Percentiles rank a stretch among this genome's conserved stretches.
phyloP scores from a whole-genome alignment of 2,329 filamentous ascomycete species.

The Madurella fahalii region DNA sequence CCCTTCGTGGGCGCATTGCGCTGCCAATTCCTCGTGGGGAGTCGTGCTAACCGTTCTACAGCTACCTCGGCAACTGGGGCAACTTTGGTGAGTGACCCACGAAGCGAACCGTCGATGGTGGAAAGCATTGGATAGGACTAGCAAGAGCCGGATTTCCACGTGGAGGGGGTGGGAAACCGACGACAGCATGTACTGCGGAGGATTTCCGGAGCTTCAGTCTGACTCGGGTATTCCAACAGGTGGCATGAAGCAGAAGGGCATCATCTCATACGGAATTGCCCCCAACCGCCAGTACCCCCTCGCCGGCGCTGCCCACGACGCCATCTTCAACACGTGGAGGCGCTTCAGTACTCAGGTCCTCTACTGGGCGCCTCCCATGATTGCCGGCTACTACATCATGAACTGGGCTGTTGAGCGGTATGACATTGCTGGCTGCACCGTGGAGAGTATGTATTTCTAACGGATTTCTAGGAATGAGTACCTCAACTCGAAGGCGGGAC shows the following conservation, averaged over 20 bases:
- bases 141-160: background rate
- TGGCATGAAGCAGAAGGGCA: slow-evolving; percentile 58
- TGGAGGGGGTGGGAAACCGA: slow-evolving; percentile 2
- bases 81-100: slow-evolving; percentile 59
- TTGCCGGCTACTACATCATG: slow-evolving; percentile 77
- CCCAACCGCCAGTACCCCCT: slow-evolving; percentile 87
- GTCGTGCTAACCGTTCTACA: slow-evolving; percentile 34
- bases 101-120: background rate
- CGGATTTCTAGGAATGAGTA: slow-evolving; percentile 64
- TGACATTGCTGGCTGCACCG: slow-evolving; percentile 33
- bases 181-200: background rate
- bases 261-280: slow-evolving; percentile 70
- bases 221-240: slow-evolving; percentile 37
- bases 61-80: slow-evolving; percentile 73
- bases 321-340: slow-evolving; percentile 94
- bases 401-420: slow-evolving; percentile 90
- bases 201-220: slow-evolving; percentile 24
- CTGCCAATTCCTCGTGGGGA: slow-evolving; percentile 8
- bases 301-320: slow-evolving; percentile 71
- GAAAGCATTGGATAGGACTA: background rate
- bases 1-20: slow-evolving; percentile 1
- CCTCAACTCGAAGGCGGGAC: slow-evolving; percentile 74
- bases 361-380: slow-evolving; percentile 77
- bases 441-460: slow-evolving; percentile 18
- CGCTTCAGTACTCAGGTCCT: slow-evolving; percentile 81